Evolutionary conservation across 31 red algal genomes (phyloP).

Genomic region (Porphyra umbilicalis): DNA sequence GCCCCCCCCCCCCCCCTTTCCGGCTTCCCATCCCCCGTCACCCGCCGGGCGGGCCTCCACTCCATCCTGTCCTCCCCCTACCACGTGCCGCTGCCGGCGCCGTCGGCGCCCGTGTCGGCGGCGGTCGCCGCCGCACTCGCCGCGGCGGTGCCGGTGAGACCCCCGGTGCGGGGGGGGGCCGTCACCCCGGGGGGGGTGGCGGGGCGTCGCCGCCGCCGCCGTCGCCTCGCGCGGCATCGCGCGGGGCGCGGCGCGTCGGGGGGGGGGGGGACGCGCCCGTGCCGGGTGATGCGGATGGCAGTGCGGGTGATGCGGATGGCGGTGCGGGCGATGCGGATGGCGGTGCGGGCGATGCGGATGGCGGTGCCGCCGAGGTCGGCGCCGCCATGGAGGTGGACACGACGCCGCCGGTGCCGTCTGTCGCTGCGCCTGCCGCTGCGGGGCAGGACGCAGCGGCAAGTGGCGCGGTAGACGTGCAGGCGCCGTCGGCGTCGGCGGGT

Average conservation of each 20-base stretch:
- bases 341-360: neutral
- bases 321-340: neutral
- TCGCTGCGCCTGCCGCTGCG: too few relatives aligned
- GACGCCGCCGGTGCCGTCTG: too few relatives aligned
- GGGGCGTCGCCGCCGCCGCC: neutral
- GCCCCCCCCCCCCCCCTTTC: neutral
- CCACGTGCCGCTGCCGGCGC: neutral
- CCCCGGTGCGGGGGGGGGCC: neutral
- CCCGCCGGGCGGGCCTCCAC: neutral
- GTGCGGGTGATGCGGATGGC: neutral
- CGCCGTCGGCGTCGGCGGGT: too few relatives aligned
- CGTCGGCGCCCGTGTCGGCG: neutral
- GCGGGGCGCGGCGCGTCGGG: too few relatives aligned
- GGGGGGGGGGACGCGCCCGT: neutral
- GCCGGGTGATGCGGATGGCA: neutral
- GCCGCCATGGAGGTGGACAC: too few relatives aligned
- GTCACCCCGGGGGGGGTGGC: neutral
- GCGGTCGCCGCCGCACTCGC: neutral
- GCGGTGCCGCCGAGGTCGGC: too few relatives aligned
- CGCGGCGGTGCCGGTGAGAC: neutral
- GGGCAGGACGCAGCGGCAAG: too few relatives aligned
- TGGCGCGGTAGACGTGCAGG: too few relatives aligned
- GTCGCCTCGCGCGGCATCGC: neutral
- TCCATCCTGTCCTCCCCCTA: neutral
- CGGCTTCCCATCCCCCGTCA: neutral